Percentiles rank a stretch among this genome's conserved stretches.
These are phyloP conservation scores for Aspergillus sergii DNA, from an alignment of 2,329 filamentous ascomycete species.

Conservation along the genomic window DNA sequence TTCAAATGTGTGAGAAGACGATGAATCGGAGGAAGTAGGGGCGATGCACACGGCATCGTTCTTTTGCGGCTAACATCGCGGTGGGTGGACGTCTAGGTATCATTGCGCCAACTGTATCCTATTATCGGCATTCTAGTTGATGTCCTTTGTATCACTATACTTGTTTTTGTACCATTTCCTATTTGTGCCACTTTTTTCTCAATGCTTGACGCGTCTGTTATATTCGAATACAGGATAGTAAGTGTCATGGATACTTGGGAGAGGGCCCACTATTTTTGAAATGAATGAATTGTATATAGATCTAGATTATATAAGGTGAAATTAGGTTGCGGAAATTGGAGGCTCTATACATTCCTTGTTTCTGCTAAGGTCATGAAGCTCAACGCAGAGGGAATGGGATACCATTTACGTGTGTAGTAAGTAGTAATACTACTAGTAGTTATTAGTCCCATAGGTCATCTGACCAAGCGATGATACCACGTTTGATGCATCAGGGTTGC, in stretches of 20 bases:
- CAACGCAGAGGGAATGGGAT: not conserved
- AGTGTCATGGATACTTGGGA: not conserved
- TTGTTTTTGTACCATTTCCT: conserved; percentile 5
- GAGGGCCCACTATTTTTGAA: not conserved
- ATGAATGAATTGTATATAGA: conserved; percentile 2
- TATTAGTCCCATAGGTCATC: not conserved
- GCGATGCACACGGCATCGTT: not conserved
- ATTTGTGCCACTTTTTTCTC: not conserved
- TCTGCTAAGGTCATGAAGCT: not conserved
- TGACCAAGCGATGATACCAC: not conserved
- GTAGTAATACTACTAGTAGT: no score
- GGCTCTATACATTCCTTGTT: not conserved
- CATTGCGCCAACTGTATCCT: not conserved
- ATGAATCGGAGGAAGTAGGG: conserved; percentile 79
- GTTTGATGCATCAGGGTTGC: not conserved
- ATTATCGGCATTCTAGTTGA: not conserved
- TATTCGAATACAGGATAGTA: not conserved
- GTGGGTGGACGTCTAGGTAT: not conserved
- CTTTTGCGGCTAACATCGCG: not conserved
- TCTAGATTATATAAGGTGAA: not conserved
- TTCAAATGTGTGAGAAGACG: conserved; percentile 93
- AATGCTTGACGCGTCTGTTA: not conserved
- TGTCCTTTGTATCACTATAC: conserved; percentile 5
- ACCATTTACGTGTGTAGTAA: no score
- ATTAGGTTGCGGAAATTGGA: not conserved